A percentile compares a stretch with the other conserved stretches of the same genome.
Conservation (phyloP, 805 yeast species). For the Zygosaccharomyces pseudorouxii region DNA sequence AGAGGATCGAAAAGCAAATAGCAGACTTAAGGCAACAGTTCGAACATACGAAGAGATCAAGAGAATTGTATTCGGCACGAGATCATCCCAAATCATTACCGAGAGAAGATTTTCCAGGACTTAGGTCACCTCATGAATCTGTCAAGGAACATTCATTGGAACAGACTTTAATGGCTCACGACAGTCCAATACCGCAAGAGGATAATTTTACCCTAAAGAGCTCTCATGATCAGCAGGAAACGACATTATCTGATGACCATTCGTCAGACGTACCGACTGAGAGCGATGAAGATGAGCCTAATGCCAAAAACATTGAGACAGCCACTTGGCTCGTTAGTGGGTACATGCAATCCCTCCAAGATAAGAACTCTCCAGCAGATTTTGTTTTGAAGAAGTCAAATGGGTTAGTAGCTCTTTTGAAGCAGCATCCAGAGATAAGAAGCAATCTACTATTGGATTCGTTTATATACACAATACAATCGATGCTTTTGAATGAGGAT, state of each 20-base stretch:
- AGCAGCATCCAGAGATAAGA: slow-evolving; percentile 54
- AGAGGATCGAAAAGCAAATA: slow-evolving; percentile 27
- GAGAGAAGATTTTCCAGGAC: neutral
- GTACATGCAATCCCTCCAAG: slow-evolving; percentile 34
- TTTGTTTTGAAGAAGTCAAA: slow-evolving; percentile 52
- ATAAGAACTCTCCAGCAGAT: slow-evolving; percentile 22
- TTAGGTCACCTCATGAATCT: neutral
- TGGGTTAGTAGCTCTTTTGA: slow-evolving; percentile 54
- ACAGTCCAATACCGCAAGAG: slow-evolving; percentile 2
- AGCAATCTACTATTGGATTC: slow-evolving; percentile 59
- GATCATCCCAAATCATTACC: slow-evolving; percentile 1
- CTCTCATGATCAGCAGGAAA: slow-evolving; percentile 2
- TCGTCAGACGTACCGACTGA: neutral
- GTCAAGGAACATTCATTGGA: slow-evolving; percentile 5
- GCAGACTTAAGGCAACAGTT: slow-evolving; percentile 23
- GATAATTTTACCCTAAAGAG: slow-evolving; percentile 2
- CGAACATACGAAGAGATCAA: slow-evolving; percentile 16
- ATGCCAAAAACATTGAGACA: slow-evolving; percentile 21
- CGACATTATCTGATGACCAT: slow-evolving; percentile 3
- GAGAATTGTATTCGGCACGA: slow-evolving; percentile 3
- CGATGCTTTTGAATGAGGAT: slow-evolving; percentile 51
- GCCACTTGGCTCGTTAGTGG: slow-evolving; percentile 37
- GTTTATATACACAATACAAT: slow-evolving; percentile 54
- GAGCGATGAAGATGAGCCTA: slow-evolving; percentile 7
- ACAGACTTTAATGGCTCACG: slow-evolving; percentile 4